A percentile compares a stretch with the other conserved stretches of the same genome.
Evolutionary conservation across 257 asterid species (phyloP).

Genomic region (Scutellaria galericulata): DNA sequence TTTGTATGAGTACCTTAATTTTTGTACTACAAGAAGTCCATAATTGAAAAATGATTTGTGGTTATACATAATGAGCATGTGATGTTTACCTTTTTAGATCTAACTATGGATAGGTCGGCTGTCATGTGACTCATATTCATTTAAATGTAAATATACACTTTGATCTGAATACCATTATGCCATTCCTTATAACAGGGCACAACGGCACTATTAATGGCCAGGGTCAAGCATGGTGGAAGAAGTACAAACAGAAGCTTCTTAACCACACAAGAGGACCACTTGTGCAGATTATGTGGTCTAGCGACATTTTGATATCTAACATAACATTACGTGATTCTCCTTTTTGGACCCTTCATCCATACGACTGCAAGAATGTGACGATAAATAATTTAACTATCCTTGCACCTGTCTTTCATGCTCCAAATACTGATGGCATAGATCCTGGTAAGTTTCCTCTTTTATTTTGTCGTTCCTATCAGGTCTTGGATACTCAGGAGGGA

Average conservation of each 20-base stretch:
- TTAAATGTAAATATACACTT: constrained; percentile 20
- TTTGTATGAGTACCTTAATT: constrained; percentile 7
- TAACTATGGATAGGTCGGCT: background rate
- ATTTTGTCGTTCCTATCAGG: background rate
- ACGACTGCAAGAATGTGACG: constrained; percentile 75
- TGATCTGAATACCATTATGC: constrained; percentile 33
- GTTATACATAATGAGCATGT: background rate
- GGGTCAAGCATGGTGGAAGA: constrained; percentile 84
- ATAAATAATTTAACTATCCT: constrained; percentile 65
- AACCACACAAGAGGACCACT: constrained; percentile 87
- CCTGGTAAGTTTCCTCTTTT: constrained; percentile 56
- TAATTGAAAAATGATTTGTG: constrained; percentile 4
- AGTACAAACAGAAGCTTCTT: constrained; percentile 65
- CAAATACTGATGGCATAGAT: constrained; percentile 91
- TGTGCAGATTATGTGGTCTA: constrained; percentile 84
- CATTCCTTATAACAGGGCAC: constrained; percentile 58
- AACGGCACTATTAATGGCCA: constrained; percentile 84
- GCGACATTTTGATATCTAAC: constrained; percentile 64
- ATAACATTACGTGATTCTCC: constrained; percentile 79
- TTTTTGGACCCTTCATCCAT: constrained; percentile 89
- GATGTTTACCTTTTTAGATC: background rate
- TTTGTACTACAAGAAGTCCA: constrained; percentile 15
- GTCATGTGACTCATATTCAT: constrained; percentile 24
- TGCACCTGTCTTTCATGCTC: constrained; percentile 72
- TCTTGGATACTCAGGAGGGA: background rate